Base-by-base conservation (phyloP, 202 grass and related monocot species). In the Carex arenaria region DNA sequence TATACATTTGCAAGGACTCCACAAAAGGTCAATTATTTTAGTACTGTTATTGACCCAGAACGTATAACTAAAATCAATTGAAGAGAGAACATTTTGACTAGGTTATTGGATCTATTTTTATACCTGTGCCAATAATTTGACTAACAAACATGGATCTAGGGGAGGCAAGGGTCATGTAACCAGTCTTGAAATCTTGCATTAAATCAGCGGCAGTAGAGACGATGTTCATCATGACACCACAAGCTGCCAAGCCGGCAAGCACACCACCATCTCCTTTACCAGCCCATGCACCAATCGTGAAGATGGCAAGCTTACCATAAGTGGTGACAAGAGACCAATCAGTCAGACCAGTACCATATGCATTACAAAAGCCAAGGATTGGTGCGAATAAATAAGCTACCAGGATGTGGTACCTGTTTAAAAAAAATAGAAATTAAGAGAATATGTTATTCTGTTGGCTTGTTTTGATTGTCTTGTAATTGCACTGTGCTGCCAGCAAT, bases 171-270 rank as follows among this genome's bases (percentile, higher is more conserved):
- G 94, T 97, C 91, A 97, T 55, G 80, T 94, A 97, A 18, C 94
- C 94, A 23, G 91, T 97, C 81, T 94, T 97, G 85, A 97, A 97
- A 73, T 97, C 94, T 79, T 97, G 94, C 94, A 97, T 97, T 77
- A 97, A 92, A 53, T 97, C 94, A 36, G 94, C 80, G 8, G 94
- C 94, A 8, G 91, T 94, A 0, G 91, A 87, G 66, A 94, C 91
- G 2, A 97, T 94, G 87, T 63, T 97, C 91, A 97, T 97, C 91
- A 97, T 93, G 79, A 94, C 94, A 77, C 94, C 94, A 14, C 94
- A 97, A 0, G 94, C 91, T 15, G 89, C 91, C 10, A 97, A 91
- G 26, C 89, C 91, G 0, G 85, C 91, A 3, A 97, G 86, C 80
- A 97, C 89, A 18, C 91, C 94, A 0, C 94, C 94, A 10, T 93